phyloP scores from a whole-genome alignment of 139 green algal species.

The Asterochloris sp. region DNA sequence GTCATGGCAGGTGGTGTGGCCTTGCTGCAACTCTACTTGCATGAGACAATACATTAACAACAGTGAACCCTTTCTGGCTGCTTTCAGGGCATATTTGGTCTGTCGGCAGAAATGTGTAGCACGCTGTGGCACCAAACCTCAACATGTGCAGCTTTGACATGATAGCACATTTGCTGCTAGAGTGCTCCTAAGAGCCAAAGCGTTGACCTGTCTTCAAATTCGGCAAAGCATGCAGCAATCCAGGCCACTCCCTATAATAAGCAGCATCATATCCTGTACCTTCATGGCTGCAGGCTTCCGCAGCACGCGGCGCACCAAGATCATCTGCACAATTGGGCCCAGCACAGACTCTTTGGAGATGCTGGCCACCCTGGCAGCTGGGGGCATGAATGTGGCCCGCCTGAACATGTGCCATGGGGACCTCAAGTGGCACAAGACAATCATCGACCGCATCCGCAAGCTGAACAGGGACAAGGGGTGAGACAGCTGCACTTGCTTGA shows the following conservation, averaged over 20 bases:
- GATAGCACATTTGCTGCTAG: neutral
- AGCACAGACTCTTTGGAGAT: conserved; percentile 41
- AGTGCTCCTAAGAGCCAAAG: neutral
- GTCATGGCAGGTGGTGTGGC: too few species aligned
- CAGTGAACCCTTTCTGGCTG: too few species aligned
- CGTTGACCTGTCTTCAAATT: neutral
- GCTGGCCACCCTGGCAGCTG: conserved; percentile 46
- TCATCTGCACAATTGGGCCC: conserved; percentile 78
- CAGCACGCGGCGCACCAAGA: conserved; percentile 57
- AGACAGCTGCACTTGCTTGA: neutral
- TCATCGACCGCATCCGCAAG: conserved; percentile 56
- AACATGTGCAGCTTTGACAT: too few species aligned
- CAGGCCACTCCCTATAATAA: neutral
- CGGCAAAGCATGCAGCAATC: neutral
- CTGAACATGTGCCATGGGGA: conserved; percentile 69
- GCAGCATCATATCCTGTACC: neutral
- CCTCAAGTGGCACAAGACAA: conserved; percentile 54
- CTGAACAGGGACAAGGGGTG: conserved; percentile 75
- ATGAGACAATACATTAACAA: too few species aligned
- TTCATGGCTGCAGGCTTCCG: conserved; percentile 30
- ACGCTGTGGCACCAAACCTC: too few species aligned
- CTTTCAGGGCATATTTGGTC: too few species aligned
- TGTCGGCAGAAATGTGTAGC: too few species aligned
- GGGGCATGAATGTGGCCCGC: conserved; percentile 65
- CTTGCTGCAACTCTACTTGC: too few species aligned